Conservation (phyloP, 177 flowering plant species). For the Vitis hybrid region DNA sequence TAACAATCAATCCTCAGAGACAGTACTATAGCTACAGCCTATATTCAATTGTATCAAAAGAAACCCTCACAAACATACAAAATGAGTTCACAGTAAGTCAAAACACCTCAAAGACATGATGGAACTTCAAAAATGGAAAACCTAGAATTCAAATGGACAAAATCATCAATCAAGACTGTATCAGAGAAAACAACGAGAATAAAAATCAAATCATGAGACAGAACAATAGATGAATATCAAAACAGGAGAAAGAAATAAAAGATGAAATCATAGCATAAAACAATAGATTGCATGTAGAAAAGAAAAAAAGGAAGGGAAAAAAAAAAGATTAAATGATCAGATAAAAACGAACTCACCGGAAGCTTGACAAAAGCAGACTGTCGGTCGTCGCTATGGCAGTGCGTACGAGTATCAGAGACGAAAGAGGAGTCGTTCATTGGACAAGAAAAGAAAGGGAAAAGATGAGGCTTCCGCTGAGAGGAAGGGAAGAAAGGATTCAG, state of each 20-base stretch:
- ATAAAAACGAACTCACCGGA: not conserved
- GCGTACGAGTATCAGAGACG: not conserved
- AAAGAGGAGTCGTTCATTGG: not conserved
- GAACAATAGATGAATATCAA: too few species aligned
- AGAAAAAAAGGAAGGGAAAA: too few species aligned
- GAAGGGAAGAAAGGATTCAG: not conserved
- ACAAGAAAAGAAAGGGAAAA: not conserved
- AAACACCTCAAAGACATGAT: not conserved
- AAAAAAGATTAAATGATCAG: too few species aligned
- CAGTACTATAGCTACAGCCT: too few species aligned
- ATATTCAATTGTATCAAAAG: too few species aligned
- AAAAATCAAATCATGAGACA: not conserved
- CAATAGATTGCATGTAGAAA: too few species aligned
- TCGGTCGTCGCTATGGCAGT: not conserved
- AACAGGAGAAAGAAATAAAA: too few species aligned
- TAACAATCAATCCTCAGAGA: too few species aligned
- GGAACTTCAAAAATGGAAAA: not conserved
- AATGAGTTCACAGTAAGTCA: not conserved
- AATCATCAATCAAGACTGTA: not conserved
- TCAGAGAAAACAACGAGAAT: not conserved
- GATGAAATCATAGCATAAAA: too few species aligned
- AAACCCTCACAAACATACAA: not conserved
- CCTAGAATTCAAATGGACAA: constrained; percentile 2
- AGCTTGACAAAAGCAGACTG: not conserved
- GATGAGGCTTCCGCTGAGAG: not conserved